Conservation (phyloP, 164 flowering plant species). For the Tinospora cordifolia region DNA sequence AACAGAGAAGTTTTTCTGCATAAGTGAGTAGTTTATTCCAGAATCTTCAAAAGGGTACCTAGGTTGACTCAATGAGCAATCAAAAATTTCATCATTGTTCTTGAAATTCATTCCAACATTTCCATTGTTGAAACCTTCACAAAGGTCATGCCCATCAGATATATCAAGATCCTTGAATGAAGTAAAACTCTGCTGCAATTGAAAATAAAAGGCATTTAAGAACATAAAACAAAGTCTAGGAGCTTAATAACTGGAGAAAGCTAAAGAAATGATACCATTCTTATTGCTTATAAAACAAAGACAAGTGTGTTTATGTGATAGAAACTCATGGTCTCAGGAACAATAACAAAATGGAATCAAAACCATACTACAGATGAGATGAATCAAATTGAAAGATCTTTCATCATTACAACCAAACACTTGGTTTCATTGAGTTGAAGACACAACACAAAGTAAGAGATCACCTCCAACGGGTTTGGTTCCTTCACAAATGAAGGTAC, state of each 20-base stretch:
- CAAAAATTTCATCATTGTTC: conserved; percentile 30
- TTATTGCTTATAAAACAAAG: too few species aligned
- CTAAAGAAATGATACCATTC: neutral
- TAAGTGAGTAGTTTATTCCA: conserved; percentile 31
- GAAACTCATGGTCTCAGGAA: too few species aligned
- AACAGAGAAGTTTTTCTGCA: conserved; percentile 38
- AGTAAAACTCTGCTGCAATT: conserved; percentile 27
- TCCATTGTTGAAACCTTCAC: conserved; percentile 36
- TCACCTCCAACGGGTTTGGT: conserved; percentile 29
- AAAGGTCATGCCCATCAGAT: conserved; percentile 27
- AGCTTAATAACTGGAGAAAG: neutral
- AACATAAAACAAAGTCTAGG: neutral
- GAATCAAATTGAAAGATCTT: too few species aligned
- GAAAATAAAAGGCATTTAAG: neutral
- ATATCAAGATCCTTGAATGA: conserved; percentile 29
- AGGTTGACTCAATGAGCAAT: conserved; percentile 26
- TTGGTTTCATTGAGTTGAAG: too few species aligned
- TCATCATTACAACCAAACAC: too few species aligned
- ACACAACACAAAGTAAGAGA: neutral
- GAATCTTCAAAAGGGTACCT: conserved; percentile 25
- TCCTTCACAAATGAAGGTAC: conserved; percentile 20
- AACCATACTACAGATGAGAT: too few species aligned
- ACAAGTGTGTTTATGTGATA: too few species aligned
- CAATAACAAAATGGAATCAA: too few species aligned
- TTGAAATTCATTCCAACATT: conserved; percentile 35